Conservation (phyloP, 1,284 basidiomycete genomes). For the Cryptococcus amylolentus region DNA sequence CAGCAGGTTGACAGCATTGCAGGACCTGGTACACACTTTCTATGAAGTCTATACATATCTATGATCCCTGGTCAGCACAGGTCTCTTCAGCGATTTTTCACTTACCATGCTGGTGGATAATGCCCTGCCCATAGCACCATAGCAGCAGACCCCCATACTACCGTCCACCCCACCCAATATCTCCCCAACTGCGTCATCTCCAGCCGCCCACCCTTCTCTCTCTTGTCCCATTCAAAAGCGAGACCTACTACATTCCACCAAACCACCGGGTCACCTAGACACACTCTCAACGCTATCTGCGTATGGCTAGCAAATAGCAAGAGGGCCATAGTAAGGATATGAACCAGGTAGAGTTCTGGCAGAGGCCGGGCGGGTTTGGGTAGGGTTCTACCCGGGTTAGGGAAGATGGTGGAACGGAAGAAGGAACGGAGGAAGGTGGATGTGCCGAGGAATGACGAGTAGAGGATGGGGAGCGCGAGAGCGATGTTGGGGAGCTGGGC, state of each 20-base stretch:
- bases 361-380: constrained; percentile 1
- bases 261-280: constrained; percentile 70
- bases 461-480: constrained; percentile 69
- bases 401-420: neutral
- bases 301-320: constrained; percentile 80
- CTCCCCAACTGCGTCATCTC: constrained; percentile 5
- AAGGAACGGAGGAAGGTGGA: constrained; percentile 3
- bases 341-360: constrained; percentile 51
- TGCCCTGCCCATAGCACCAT: constrained; percentile 80
- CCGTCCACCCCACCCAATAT: constrained; percentile 60
- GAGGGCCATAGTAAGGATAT: constrained; percentile 58
- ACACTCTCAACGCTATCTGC: constrained; percentile 82
- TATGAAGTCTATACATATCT: neutral
- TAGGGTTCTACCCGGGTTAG: neutral
- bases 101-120: constrained; percentile 76
- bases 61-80: neutral
- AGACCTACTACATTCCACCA: constrained; percentile 80
- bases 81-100: neutral
- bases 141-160: constrained; percentile 69
- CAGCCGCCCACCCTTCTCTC: constrained; percentile 44
- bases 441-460: constrained; percentile 52
- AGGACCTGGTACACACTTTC: neutral
- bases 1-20: too few species aligned
- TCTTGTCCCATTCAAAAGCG: constrained; percentile 43
- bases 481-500: constrained; percentile 84